These are phyloP conservation scores for Pythium volutum DNA, from an alignment of 352 stramenopile genomes.

Conservation along the genomic window DNA sequence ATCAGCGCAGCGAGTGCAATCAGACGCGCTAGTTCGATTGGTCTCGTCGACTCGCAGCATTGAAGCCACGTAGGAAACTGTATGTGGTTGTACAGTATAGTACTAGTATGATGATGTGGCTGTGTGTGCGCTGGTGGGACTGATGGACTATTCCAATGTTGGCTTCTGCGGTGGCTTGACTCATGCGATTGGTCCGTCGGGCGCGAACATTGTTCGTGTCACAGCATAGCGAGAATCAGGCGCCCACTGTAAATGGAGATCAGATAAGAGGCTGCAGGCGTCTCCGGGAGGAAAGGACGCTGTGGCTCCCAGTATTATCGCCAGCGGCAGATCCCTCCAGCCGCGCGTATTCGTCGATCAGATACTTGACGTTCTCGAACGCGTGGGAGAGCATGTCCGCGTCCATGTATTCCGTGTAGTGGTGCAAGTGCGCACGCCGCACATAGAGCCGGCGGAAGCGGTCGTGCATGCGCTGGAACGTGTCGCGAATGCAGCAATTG, in stretches of 20 bases:
- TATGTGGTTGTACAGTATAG: not conserved
- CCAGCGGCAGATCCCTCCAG: conserved; percentile 35
- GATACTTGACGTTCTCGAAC: conserved; percentile 51
- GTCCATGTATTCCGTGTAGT: conserved; percentile 88
- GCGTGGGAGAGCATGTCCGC: conserved; percentile 42
- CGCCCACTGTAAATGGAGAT: not conserved
- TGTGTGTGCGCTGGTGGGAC: too few relatives aligned
- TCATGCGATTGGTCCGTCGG: too few relatives aligned
- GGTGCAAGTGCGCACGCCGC: conserved; percentile 79
- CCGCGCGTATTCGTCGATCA: conserved; percentile 66
- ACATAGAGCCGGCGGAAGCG: conserved; percentile 83
- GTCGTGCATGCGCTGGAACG: conserved; percentile 67
- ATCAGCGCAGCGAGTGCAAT: not conserved
- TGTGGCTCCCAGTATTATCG: conserved; percentile 8
- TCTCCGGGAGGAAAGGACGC: conserved; percentile 15
- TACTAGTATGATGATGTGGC: too few relatives aligned
- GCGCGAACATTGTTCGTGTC: too few relatives aligned
- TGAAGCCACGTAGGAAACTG: too few relatives aligned
- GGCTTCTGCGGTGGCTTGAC: too few relatives aligned
- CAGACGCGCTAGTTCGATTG: not conserved
- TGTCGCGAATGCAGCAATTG: conserved; percentile 85
- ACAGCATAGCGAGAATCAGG: too few relatives aligned
- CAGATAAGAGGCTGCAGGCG: conserved; percentile 35
- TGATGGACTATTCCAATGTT: too few relatives aligned
- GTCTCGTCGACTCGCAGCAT: not conserved